Evolutionary conservation across 768 basidiomycete genomes (phyloP), one percentile per base, ranked within the genome.

Genomic region (Tremella fuciformis): DNA sequence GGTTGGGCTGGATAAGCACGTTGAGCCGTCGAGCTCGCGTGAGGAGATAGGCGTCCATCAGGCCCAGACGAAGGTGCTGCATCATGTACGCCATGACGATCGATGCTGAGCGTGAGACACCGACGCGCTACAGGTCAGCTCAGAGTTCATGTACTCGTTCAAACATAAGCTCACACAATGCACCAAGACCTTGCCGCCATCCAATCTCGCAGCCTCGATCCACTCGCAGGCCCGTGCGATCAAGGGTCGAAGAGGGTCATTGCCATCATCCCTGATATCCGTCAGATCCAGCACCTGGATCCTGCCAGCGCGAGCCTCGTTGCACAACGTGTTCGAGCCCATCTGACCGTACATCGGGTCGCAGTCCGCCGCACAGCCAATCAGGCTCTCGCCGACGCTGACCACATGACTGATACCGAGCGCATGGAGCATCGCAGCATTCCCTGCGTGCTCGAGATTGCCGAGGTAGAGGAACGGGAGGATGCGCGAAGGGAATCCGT

Each of bases 61-160:
- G 84, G 38, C 88, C 86, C 47, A 93, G 80, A 21, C 82, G 80
- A 19, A 90, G 84, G 71, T 94, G 85, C 74, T 92, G 89, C 93
- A 97, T 97, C 71, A 96, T 88, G 77, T 97, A 97, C 16, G 93
- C 93, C 70, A 98, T 97, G 62, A 88, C 88, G 60, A 98, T 91
- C 29, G 91, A 94, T 25, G 94, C 93, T 70, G 88, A 90, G 60
- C 94, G 80, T 44, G 88, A 89, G 42, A 98, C 94, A n/a, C 94
- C 94, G n/a, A 98, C 94, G n/a, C 92, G 83, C 74, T 76, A 41
- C 15, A 37, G n/a, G 52, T 55, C 50, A 50, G 39, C 13, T 26
- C 38, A 4, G 42, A 4, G 6, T 8, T 46, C n/a, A 11, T 11
- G 18, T 18, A 41, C 39, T 11, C 18, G 39, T 41, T 41, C 39